Conservation (phyloP, 768 basidiomycete genomes). For the Favolaschia claudopus region DNA sequence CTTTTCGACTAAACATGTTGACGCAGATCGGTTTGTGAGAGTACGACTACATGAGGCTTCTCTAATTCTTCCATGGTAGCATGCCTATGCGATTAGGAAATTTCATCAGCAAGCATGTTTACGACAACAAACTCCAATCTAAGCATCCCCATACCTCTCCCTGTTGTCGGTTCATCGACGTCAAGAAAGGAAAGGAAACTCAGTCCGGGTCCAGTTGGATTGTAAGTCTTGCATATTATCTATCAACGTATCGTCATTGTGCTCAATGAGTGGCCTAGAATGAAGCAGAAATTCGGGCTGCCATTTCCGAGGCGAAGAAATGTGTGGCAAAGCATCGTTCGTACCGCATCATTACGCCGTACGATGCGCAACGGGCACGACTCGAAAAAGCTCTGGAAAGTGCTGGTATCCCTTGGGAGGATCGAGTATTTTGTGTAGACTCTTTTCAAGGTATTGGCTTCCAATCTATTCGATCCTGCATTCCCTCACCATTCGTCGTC, state of each 20-base stretch:
- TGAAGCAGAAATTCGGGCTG: constrained; percentile 52
- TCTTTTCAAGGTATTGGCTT: constrained; percentile 70
- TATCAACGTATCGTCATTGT: constrained; percentile 7
- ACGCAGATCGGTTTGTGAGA: constrained; percentile 32
- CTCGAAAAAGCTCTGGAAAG: constrained; percentile 60
- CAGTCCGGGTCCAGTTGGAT: constrained; percentile 44
- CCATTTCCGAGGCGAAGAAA: constrained; percentile 51
- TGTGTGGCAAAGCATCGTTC: constrained; percentile 47
- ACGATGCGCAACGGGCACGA: constrained; percentile 68
- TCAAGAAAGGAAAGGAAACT: constrained; percentile 41
- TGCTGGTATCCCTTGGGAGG: constrained; percentile 55
- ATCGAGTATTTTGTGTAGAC: constrained; percentile 80
- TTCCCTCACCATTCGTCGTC: constrained; percentile 2
- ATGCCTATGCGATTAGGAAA: constrained; percentile 63
- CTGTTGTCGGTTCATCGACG: constrained; percentile 71
- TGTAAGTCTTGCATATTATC: constrained; percentile 36
- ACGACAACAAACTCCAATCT: constrained; percentile 59
- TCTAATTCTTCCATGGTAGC: constrained; percentile 25
- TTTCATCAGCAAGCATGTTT: constrained; percentile 63
- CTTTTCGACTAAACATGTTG: constrained; percentile 32
- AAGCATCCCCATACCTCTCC: constrained; percentile 43
- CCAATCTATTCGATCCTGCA: background rate
- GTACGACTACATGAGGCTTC: background rate
- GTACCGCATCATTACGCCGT: constrained; percentile 76
- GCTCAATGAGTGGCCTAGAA: constrained; percentile 61